Percentiles rank a stretch among this genome's conserved stretches.
These are phyloP conservation scores for Aspergillus avenaceus DNA, from an alignment of 495 filamentous ascomycete species.

Conservation along the genomic window DNA sequence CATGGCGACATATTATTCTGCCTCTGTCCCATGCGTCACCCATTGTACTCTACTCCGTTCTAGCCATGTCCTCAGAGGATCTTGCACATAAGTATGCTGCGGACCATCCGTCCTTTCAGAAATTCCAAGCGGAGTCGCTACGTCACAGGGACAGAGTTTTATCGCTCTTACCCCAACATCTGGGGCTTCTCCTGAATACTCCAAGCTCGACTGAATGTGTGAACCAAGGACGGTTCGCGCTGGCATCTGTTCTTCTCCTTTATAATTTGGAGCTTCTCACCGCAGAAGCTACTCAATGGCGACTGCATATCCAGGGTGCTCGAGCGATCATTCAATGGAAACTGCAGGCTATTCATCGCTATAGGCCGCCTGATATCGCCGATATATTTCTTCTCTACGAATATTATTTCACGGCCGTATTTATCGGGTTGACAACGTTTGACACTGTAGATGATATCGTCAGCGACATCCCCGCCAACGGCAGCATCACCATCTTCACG, in stretches of 20 bases:
- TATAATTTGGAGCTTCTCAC: constrained; percentile 20
- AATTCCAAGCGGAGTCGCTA: constrained; percentile 12
- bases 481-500: constrained; percentile 18
- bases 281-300: constrained; percentile 15
- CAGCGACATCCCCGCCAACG: constrained; percentile 4
- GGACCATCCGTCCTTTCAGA: constrained; percentile 5
- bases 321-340: constrained; percentile 17
- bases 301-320: constrained; percentile 20
- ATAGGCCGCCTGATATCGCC: neutral
- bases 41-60: constrained; percentile 23
- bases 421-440: constrained; percentile 19
- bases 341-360: constrained; percentile 2
- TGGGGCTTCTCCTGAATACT: constrained; percentile 9
- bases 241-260: constrained; percentile 13
- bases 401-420: constrained; percentile 19
- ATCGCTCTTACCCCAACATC: constrained; percentile 6
- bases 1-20: constrained; percentile 23
- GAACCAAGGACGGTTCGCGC: neutral
- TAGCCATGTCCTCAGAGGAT: constrained; percentile 23
- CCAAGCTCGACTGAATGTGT: neutral
- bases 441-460: constrained; percentile 5
- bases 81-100: constrained; percentile 15
- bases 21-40: constrained; percentile 20
- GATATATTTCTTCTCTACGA: constrained; percentile 22
- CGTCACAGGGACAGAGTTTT: constrained; percentile 16